Base-by-base conservation (phyloP, 2,329 filamentous ascomycete genomes). In the Penicillium fuscoglaucum region DNA sequence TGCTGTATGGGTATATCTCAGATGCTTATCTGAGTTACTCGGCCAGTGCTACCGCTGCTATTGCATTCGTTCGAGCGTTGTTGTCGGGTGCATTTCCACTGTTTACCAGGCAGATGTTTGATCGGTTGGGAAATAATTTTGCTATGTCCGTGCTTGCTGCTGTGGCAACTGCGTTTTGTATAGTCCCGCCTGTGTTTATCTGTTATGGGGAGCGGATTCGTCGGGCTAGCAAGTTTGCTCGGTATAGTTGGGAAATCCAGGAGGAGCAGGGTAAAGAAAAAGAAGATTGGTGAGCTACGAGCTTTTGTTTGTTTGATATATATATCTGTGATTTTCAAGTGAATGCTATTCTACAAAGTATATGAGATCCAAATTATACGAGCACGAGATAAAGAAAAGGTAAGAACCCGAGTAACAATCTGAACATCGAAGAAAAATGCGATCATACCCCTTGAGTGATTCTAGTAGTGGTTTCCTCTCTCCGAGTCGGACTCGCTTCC, bases 21-120 rank as follows among this genome's bases (percentile, higher is more conserved):
- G 79, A 81, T 62, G 74, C 74, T 24, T 81, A 80, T 56, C 68
- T 76, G 19, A 74, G 72, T 15, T 79, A 79, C 49, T 76, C 78
- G 1, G 76, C 78, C 0, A 79, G 77, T 46, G 79, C 75, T 1
- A 76, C 76, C 28, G 78, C 79, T 1, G 73, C 77, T 0, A 66
- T 80, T 49, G 71, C 73, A 1, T 72, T 80, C 19, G 44, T 80
- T 2, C 68, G 79, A 9, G 74, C 76, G 0, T 45, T 75, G 1
- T 58, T 80, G 1, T 75, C 72, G 1, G 79, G 73, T 2, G 53
- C 68, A 2, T 74, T 80, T 24, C 78, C 78, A 1, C 64, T 80
- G 0, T 77, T 81, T 45, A 75, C 74, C 0, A 64, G 61, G 0
- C 72, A 75, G 29, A 76, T 81, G 76, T 80, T 78, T 56, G 41